phyloP scores from a whole-genome alignment of 2,329 filamentous ascomycete species.

The Lachnellula cervina region DNA sequence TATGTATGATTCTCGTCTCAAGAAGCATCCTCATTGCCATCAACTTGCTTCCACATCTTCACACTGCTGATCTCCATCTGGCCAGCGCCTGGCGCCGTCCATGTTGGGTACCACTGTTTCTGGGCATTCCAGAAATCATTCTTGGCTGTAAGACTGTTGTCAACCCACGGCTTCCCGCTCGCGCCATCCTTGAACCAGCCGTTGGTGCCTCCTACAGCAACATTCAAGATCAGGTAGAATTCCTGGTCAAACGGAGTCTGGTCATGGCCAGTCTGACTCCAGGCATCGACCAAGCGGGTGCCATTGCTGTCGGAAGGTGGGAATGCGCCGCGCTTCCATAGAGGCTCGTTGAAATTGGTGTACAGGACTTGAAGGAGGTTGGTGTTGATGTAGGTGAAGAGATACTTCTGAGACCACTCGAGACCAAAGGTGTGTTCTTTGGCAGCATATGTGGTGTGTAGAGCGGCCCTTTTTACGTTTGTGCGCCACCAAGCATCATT shows the following conservation, averaged over 20 bases:
- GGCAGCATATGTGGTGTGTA: slow-evolving; percentile 68
- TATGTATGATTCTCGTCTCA: not conserved
- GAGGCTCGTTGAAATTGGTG: slow-evolving; percentile 63
- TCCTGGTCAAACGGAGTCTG: slow-evolving; percentile 70
- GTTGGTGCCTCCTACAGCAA: slow-evolving; percentile 73
- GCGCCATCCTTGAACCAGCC: slow-evolving; percentile 77
- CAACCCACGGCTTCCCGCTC: slow-evolving; percentile 73
- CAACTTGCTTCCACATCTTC: slow-evolving; percentile 65
- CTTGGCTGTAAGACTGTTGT: slow-evolving; percentile 59
- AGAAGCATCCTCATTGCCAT: slow-evolving; percentile 45
- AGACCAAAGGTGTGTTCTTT: slow-evolving; percentile 74
- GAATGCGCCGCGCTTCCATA: slow-evolving; percentile 67
- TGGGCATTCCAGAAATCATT: slow-evolving; percentile 72
- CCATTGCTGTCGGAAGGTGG: slow-evolving; percentile 60
- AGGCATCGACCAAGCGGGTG: slow-evolving; percentile 58
- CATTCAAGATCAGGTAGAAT: slow-evolving; percentile 72
- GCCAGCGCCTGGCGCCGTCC: slow-evolving; percentile 53
- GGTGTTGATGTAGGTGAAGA: slow-evolving; percentile 82
- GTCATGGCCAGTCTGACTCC: slow-evolving; percentile 54
- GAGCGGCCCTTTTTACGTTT: slow-evolving; percentile 68
- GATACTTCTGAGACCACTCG: slow-evolving; percentile 83
- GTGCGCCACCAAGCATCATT: slow-evolving; percentile 82
- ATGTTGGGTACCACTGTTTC: slow-evolving; percentile 64
- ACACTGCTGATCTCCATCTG: slow-evolving; percentile 67
- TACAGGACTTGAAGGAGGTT: slow-evolving; percentile 77